phyloP scores from a whole-genome alignment of 1,139 yeast species.

The Candida pseudoviswanathii region DNA sequence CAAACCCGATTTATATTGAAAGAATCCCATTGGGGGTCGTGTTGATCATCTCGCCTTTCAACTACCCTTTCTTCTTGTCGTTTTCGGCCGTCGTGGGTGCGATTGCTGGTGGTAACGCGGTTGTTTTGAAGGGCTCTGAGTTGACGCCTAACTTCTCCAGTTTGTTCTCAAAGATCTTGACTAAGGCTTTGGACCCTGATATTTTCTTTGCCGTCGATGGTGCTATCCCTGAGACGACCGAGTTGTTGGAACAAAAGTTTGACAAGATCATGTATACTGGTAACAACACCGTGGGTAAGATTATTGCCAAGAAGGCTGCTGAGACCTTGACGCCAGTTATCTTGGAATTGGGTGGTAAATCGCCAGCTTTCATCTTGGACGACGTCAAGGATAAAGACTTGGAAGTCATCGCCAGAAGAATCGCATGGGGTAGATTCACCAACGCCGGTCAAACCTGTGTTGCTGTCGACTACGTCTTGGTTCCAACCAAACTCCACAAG shows the following conservation, averaged over 20 bases:
- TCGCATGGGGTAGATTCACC: slow-evolving; percentile 75
- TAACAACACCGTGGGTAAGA: slow-evolving; percentile 70
- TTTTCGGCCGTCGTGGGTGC: slow-evolving; percentile 77
- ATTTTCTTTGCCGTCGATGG: slow-evolving; percentile 71
- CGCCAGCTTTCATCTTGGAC: slow-evolving; percentile 73
- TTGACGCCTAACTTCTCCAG: slow-evolving; percentile 63
- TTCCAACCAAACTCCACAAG: slow-evolving; percentile 59
- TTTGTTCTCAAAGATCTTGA: slow-evolving; percentile 57
- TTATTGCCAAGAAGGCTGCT: slow-evolving; percentile 82
- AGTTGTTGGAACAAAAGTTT: slow-evolving; percentile 63
- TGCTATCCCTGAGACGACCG: slow-evolving; percentile 68
- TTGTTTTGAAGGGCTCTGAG: slow-evolving; percentile 81
- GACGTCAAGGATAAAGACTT: slow-evolving; percentile 48
- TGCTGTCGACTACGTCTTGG: slow-evolving; percentile 79
- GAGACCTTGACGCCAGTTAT: slow-evolving; percentile 78
- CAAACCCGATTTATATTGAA: slow-evolving; percentile 55
- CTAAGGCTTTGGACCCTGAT: slow-evolving; percentile 55
- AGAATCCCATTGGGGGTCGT: slow-evolving; percentile 77
- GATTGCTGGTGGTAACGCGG: slow-evolving; percentile 84
- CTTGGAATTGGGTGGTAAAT: slow-evolving; percentile 92
- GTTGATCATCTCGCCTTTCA: slow-evolving; percentile 80
- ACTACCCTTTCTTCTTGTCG: slow-evolving; percentile 74
- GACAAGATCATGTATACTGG: slow-evolving; percentile 93
- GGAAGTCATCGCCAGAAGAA: slow-evolving; percentile 60
- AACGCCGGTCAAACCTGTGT: slow-evolving; percentile 94